phyloP scores from a whole-genome alignment of 441 rosid genomes.

The Erysimum pusillum region DNA sequence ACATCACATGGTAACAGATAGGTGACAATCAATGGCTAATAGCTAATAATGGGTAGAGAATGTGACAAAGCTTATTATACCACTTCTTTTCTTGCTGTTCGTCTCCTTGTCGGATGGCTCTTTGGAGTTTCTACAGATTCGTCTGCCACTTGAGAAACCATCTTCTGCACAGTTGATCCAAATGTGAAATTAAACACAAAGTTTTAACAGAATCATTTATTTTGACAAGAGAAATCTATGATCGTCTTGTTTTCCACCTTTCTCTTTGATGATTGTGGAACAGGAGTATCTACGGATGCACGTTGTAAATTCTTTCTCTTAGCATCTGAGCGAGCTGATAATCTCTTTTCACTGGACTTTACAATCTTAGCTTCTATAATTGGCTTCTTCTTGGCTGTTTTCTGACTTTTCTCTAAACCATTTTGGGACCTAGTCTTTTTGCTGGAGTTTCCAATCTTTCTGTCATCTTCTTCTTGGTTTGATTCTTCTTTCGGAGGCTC shows the following conservation, averaged over 20 bases:
- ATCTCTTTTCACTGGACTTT: constrained; percentile 34
- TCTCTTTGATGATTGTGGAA: constrained; percentile 44
- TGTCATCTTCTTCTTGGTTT: constrained; percentile 43
- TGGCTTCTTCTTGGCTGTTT: constrained; percentile 33
- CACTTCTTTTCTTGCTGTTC: constrained; percentile 57
- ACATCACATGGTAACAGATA: constrained; percentile 10
- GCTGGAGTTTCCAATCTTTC: constrained; percentile 43
- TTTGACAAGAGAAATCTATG: constrained; percentile 31
- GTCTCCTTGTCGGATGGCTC: constrained; percentile 53
- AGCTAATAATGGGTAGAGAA: constrained; percentile 2
- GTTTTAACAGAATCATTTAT: background rate
- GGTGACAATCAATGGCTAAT: constrained; percentile 15
- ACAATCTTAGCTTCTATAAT: constrained; percentile 36
- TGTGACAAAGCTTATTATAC: constrained; percentile 45
- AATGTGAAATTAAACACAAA: constrained; percentile 32
- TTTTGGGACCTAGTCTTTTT: constrained; percentile 41
- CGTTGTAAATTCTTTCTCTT: constrained; percentile 41
- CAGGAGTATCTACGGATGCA: constrained; percentile 38
- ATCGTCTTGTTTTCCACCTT: constrained; percentile 53
- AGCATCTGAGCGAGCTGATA: constrained; percentile 35
- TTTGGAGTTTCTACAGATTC: constrained; percentile 50
- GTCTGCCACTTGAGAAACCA: constrained; percentile 44
- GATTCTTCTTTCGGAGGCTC: constrained; percentile 48
- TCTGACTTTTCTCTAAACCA: constrained; percentile 43
- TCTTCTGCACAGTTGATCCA: constrained; percentile 49